These are phyloP conservation scores for Serendipita vermifera DNA, from an alignment of 768 basidiomycete genomes.

Conservation along the genomic window DNA sequence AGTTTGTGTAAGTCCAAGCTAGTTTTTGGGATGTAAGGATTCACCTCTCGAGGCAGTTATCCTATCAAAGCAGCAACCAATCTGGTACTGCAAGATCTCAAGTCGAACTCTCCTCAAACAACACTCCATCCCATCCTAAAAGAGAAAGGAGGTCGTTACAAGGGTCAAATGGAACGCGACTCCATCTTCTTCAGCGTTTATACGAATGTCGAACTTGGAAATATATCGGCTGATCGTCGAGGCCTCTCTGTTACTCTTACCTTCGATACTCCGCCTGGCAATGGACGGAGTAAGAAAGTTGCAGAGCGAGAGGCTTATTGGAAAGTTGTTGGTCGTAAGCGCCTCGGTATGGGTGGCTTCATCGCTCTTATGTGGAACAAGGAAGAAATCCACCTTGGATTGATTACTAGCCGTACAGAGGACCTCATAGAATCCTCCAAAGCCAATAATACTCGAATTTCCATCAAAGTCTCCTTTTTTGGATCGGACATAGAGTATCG, in stretches of 20 bases:
- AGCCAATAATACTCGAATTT: conserved; percentile 24
- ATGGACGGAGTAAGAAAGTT: conserved; percentile 31
- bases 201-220: conserved; percentile 13
- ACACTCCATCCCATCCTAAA: conserved; percentile 12
- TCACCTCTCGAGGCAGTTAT: neutral
- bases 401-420: neutral
- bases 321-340: conserved; percentile 45
- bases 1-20: conserved; percentile 39
- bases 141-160: conserved; percentile 19
- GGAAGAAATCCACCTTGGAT: neutral
- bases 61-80: neutral
- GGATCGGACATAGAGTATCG: conserved; percentile 42
- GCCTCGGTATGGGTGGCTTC: conserved; percentile 48
- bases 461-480: conserved; percentile 47
- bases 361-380: conserved; percentile 45
- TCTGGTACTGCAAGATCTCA: neutral
- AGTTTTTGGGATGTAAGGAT: neutral
- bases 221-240: conserved; percentile 21
- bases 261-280: conserved; percentile 45
- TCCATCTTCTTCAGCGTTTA: conserved; percentile 18
- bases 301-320: conserved; percentile 40
- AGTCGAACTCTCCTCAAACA: neutral
- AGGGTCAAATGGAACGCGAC: conserved; percentile 4
- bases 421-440: neutral
- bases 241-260: conserved; percentile 37